Conservation (phyloP, 2,329 filamentous ascomycete species). For the Cercospora brassicicola region DNA sequence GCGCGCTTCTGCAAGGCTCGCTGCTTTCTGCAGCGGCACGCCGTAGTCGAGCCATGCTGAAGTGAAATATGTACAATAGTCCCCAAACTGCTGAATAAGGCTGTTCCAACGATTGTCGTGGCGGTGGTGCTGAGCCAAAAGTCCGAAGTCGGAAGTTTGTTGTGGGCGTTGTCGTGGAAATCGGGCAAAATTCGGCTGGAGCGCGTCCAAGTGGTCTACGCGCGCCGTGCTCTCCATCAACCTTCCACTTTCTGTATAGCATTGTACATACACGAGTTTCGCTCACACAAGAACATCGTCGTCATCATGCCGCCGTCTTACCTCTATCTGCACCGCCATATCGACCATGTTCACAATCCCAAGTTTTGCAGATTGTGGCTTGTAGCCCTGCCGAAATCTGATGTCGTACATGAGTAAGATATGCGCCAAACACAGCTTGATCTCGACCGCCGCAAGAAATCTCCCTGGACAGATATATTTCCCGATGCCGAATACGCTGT, state of each 20-base stretch:
- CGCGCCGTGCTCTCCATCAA: not conserved
- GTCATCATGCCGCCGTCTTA: not conserved
- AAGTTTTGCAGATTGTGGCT: not conserved
- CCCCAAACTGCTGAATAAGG: not conserved
- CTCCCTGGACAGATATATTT: slow-evolving; percentile 40
- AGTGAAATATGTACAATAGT: not conserved
- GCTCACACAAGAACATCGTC: not conserved
- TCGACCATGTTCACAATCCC: slow-evolving; percentile 7
- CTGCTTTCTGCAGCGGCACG: not conserved
- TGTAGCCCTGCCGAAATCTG: not conserved
- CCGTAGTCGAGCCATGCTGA: not conserved
- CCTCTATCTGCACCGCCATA: not conserved
- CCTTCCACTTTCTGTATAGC: not conserved
- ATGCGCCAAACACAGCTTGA: slow-evolving; percentile 38
- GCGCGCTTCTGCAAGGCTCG: not conserved
- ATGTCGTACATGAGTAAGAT: slow-evolving; percentile 40
- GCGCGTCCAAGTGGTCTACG: not conserved
- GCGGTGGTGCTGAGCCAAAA: not conserved
- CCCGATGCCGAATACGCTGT: slow-evolving; percentile 37
- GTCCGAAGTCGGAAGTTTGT: not conserved
- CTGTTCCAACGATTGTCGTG: not conserved
- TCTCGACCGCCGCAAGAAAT: slow-evolving; percentile 39
- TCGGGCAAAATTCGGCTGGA: not conserved
- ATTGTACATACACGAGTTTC: too few relatives aligned
- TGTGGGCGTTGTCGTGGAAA: not conserved